Conservation (phyloP, 1,284 basidiomycete species). For the Cutaneotrichosporon dermatis region DNA sequence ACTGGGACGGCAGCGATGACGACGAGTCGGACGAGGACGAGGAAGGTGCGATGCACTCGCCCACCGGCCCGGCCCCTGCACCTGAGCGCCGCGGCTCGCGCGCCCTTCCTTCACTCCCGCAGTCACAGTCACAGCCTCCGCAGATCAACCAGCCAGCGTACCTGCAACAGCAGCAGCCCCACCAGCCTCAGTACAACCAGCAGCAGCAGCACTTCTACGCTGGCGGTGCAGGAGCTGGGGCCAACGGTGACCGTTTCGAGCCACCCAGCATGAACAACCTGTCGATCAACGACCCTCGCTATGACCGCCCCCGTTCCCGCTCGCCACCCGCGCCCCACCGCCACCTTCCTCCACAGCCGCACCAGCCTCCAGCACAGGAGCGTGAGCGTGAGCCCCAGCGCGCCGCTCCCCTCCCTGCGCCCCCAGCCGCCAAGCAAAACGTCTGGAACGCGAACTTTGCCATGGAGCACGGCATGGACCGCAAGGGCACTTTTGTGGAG, state of each 20-base stretch:
- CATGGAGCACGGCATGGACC: constrained; percentile 53
- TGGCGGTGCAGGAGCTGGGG: not conserved
- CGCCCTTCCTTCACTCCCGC: constrained; percentile 26
- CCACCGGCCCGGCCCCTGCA: not conserved
- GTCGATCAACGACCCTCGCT: constrained; percentile 13
- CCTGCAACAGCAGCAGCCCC: constrained; percentile 8
- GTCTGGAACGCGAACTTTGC: constrained; percentile 84
- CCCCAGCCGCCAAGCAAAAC: constrained; percentile 54
- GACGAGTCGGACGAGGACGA: constrained; percentile 61
- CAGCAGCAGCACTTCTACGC: constrained; percentile 11
- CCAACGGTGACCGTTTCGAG: constrained; percentile 8
- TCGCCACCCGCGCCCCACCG: constrained; percentile 17
- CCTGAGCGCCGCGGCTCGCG: constrained; percentile 16
- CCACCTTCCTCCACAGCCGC: constrained; percentile 11
- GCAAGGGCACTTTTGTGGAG: constrained; percentile 62
- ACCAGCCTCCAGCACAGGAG: constrained; percentile 10
- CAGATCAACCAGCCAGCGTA: not conserved
- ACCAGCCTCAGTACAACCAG: not conserved
- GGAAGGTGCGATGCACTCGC: not conserved
- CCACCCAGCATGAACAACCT: constrained; percentile 6
- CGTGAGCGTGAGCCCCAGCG: constrained; percentile 1
- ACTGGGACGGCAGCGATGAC: constrained; percentile 61
- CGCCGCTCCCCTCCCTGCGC: constrained; percentile 51
- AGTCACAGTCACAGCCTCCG: not conserved
- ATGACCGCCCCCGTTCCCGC: constrained; percentile 13